Conservation (phyloP, 768 basidiomycete genomes). For the button mushroom (Agaricus bisporus) region DNA sequence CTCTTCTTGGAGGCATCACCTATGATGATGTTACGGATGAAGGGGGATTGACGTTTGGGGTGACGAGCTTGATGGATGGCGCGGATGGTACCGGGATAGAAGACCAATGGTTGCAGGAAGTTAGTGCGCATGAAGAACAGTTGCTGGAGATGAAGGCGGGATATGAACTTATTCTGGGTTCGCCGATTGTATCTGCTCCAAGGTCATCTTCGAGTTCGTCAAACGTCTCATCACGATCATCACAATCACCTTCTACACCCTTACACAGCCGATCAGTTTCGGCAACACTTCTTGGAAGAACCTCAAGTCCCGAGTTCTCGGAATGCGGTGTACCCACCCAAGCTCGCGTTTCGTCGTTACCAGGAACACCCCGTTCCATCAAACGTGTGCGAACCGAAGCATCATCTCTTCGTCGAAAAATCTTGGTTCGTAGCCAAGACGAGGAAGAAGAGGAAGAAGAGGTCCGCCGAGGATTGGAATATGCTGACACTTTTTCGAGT, state of each 20-base stretch:
- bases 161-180: neutral
- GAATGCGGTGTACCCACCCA: neutral
- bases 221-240: neutral
- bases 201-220: neutral
- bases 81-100: neutral
- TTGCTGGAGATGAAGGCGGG: neutral
- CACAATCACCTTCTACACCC: neutral
- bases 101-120: neutral
- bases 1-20: neutral
- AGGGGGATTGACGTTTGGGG: neutral
- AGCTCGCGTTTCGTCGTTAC: neutral
- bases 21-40: neutral
- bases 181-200: neutral
- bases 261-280: neutral
- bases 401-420: neutral
- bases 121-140: neutral
- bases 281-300: neutral
- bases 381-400: neutral
- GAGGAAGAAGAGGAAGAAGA: constrained; percentile 2
- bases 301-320: constrained; percentile 4
- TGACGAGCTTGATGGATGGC: neutral
- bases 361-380: neutral
- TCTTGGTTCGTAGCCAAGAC: neutral
- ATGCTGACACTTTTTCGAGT: neutral
- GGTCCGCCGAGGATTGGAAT: neutral